Percentiles rank a stretch among this genome's conserved stretches.
These are phyloP conservation scores for Ustilaginoidea virens DNA, from an alignment of 2,329 filamentous ascomycete genomes.

Conservation along the genomic window DNA sequence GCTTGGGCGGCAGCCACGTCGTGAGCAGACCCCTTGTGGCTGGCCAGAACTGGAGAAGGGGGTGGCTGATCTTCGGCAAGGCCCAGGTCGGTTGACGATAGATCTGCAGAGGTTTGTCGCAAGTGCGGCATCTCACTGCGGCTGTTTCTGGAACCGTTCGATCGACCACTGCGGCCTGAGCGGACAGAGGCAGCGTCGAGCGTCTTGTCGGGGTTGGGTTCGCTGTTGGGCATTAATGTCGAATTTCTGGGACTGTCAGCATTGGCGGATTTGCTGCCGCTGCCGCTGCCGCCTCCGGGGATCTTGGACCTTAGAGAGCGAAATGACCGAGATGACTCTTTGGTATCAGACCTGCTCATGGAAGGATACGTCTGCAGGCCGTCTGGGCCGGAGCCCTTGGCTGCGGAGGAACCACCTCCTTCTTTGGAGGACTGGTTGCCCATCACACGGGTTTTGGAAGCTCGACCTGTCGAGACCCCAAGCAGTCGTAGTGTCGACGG, in stretches of 20 bases:
- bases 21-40: conserved; percentile 57
- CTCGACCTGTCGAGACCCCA: conserved; percentile 1
- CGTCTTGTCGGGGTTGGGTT: conserved; percentile 40
- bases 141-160: conserved; percentile 28
- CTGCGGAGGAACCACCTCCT: conserved; percentile 27
- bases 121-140: conserved; percentile 28
- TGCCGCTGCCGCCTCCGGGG: conserved; percentile 45
- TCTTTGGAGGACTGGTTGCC: conserved; percentile 61
- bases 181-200: conserved; percentile 59
- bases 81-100: conserved; percentile 26
- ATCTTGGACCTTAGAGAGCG: conserved; percentile 81
- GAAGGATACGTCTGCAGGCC: conserved; percentile 73
- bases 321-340: conserved; percentile 79
- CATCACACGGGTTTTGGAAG: conserved; percentile 30
- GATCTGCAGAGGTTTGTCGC: conserved; percentile 25
- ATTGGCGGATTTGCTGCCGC: conserved; percentile 26
- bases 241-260: conserved; percentile 74
- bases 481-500: conserved; percentile 2
- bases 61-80: conserved; percentile 43
- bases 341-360: conserved; percentile 83
- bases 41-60: conserved; percentile 65
- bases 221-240: conserved; percentile 46
- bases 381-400: conserved; percentile 34
- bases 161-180: conserved; percentile 48
- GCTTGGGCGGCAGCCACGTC: conserved; percentile 70